Conservation (phyloP, 129 eudicot genomes). For the Arctium minus region DNA sequence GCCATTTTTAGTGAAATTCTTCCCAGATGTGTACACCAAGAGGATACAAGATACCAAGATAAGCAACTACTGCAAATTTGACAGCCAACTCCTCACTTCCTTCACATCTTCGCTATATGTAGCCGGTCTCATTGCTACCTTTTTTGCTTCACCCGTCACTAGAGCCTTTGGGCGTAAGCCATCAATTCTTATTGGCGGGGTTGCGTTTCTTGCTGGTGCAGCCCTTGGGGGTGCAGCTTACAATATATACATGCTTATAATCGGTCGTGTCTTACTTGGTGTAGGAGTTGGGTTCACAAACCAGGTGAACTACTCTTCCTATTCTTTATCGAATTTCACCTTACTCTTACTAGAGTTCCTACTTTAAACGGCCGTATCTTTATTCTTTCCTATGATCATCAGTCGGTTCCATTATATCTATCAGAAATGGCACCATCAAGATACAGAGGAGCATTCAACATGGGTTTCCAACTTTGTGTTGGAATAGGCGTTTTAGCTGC, state of each 20-base stretch:
- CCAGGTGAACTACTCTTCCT: constrained; percentile 39
- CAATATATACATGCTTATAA: constrained; percentile 52
- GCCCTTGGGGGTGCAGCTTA: constrained; percentile 55
- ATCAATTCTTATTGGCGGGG: constrained; percentile 55
- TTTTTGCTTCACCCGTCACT: constrained; percentile 54
- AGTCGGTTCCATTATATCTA: constrained; percentile 52
- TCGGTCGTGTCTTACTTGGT: constrained; percentile 70
- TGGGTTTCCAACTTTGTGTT: constrained; percentile 44
- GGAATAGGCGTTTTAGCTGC: constrained; percentile 45
- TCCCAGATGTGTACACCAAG: constrained; percentile 45
- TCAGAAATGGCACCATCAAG: constrained; percentile 59
- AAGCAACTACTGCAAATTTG: constrained; percentile 66
- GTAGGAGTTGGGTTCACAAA: constrained; percentile 70
- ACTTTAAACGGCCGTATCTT: not conserved
- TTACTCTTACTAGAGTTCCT: not conserved
- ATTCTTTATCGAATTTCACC: not conserved
- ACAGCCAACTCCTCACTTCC: constrained; percentile 44
- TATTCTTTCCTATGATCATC: not conserved
- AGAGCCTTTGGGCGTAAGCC: constrained; percentile 60
- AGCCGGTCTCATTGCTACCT: constrained; percentile 53
- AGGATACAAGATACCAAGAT: constrained; percentile 36
- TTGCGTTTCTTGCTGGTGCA: constrained; percentile 51
- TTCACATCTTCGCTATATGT: constrained; percentile 57
- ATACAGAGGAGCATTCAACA: constrained; percentile 59
- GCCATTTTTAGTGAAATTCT: constrained; percentile 51